Conservation (phyloP, 192 early-diverging fungal genomes). For the Entrophospora sp. region DNA sequence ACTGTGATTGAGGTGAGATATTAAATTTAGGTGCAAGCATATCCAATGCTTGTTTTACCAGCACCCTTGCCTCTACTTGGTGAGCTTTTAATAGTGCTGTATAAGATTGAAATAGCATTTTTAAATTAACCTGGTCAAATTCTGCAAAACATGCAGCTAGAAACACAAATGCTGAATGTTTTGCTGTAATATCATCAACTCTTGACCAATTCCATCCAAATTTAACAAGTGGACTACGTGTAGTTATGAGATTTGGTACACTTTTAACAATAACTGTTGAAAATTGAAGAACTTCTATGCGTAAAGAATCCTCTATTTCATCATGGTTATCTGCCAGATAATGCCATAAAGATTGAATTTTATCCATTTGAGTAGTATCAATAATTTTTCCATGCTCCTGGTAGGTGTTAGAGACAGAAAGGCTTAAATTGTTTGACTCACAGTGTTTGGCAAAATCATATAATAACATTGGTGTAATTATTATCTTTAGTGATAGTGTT, state of each 20-base stretch:
- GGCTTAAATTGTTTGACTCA: too few relatives aligned
- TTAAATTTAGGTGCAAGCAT: slow-evolving; percentile 70
- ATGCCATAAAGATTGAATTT: slow-evolving; percentile 41
- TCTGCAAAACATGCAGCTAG: slow-evolving; percentile 88
- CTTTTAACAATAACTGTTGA: slow-evolving; percentile 81
- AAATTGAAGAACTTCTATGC: slow-evolving; percentile 87
- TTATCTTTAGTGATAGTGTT: slow-evolving; percentile 62
- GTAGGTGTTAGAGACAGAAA: too few relatives aligned
- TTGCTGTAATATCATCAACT: slow-evolving; percentile 86
- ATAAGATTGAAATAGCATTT: slow-evolving; percentile 41
- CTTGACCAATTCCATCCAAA: slow-evolving; percentile 87
- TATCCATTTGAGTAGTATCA: slow-evolving; percentile 48
- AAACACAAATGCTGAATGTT: slow-evolving; percentile 91
- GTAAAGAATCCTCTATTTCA: slow-evolving; percentile 55
- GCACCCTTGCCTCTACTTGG: slow-evolving; percentile 73
- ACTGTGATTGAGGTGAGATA: neutral
- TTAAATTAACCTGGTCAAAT: slow-evolving; percentile 81
- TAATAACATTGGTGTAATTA: slow-evolving; percentile 83
- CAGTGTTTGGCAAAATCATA: slow-evolving; percentile 52
- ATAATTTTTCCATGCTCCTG: slow-evolving; percentile 45
- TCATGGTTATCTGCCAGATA: slow-evolving; percentile 51
- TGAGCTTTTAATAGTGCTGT: slow-evolving; percentile 80
- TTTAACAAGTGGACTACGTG: slow-evolving; percentile 1
- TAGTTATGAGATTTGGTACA: slow-evolving; percentile 55
- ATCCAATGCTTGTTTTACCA: slow-evolving; percentile 93